Percentiles rank a stretch among this genome's conserved stretches.
These are phyloP conservation scores for Gymnopilus dilepis DNA, from an alignment of 768 basidiomycete species.

Conservation along the genomic window DNA sequence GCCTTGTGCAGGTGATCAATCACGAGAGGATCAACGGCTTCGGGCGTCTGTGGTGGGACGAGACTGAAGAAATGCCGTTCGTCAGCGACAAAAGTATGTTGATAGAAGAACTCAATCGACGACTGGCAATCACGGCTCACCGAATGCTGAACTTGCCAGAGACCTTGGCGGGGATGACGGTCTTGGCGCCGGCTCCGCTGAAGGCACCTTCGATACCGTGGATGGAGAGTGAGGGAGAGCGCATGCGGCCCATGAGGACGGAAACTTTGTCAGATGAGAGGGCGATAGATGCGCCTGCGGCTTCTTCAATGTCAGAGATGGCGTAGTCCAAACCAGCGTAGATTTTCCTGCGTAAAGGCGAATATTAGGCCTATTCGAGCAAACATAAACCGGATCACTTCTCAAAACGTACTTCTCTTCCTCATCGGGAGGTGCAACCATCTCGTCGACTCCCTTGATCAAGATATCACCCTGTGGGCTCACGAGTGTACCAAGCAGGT, in stretches of 20 bases:
- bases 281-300: slow-evolving; percentile 78
- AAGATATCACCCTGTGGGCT: slow-evolving; percentile 80
- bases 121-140: too few species aligned
- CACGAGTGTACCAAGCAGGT: slow-evolving; percentile 86
- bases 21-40: slow-evolving; percentile 73
- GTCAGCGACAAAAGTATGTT: neutral
- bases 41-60: slow-evolving; percentile 89
- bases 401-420: slow-evolving; percentile 62
- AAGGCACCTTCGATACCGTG: slow-evolving; percentile 98
- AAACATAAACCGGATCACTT: neutral
- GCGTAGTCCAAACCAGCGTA: slow-evolving; percentile 80
- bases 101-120: too few species aligned
- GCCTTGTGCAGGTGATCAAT: slow-evolving; percentile 71
- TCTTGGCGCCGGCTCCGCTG: slow-evolving; percentile 82
- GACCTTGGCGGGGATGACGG: slow-evolving; percentile 92
- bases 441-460: slow-evolving; percentile 86
- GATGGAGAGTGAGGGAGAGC: slow-evolving; percentile 83
- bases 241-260: slow-evolving; percentile 94
- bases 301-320: slow-evolving; percentile 71
- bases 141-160: slow-evolving; percentile 95
- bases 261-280: slow-evolving; percentile 77
- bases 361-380: neutral
- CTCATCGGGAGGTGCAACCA: slow-evolving; percentile 74
- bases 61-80: slow-evolving; percentile 42
- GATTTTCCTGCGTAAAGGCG: slow-evolving; percentile 48